These are phyloP conservation scores for Pseudisothecium myosuroides DNA, from an alignment of 225 moss, liverwort and hornwort genomes.

Conservation along the genomic window DNA sequence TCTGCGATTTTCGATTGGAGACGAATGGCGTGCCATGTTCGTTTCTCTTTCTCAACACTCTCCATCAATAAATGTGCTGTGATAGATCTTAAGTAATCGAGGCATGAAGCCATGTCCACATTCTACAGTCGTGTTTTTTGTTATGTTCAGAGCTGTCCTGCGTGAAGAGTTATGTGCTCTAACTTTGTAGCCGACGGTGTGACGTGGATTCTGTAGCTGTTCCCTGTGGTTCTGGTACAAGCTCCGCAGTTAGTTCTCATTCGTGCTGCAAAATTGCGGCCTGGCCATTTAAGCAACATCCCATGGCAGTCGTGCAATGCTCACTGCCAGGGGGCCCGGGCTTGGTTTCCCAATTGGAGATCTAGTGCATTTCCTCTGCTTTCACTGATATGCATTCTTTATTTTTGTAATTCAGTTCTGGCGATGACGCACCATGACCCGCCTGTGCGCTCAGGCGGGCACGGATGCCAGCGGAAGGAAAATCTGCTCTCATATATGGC, in stretches of 20 bases:
- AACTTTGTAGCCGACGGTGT: not conserved
- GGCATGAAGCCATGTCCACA: not conserved
- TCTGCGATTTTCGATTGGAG: not conserved
- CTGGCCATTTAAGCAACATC: not conserved
- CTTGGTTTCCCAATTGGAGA: not conserved
- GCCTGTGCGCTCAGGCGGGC: conserved; percentile 19
- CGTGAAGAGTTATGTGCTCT: not conserved
- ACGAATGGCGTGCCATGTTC: not conserved
- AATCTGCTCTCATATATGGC: conserved; percentile 20
- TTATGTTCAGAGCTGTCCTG: not conserved
- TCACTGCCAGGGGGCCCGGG: not conserved
- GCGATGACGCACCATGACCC: conserved; percentile 21
- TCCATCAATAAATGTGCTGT: not conserved
- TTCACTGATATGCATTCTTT: not conserved
- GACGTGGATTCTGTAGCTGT: not conserved
- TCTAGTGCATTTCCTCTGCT: not conserved
- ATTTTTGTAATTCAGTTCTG: not conserved
- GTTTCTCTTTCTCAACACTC: not conserved
- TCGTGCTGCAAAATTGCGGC: not conserved
- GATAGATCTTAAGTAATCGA: not conserved
- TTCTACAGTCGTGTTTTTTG: not conserved
- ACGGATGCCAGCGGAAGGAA: conserved; percentile 12
- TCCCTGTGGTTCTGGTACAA: not conserved
- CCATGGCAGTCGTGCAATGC: not conserved
- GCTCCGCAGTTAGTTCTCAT: not conserved